These are phyloP conservation scores for Aspergillus versicolor DNA, from an alignment of 2,329 filamentous ascomycete genomes.

Conservation along the genomic window DNA sequence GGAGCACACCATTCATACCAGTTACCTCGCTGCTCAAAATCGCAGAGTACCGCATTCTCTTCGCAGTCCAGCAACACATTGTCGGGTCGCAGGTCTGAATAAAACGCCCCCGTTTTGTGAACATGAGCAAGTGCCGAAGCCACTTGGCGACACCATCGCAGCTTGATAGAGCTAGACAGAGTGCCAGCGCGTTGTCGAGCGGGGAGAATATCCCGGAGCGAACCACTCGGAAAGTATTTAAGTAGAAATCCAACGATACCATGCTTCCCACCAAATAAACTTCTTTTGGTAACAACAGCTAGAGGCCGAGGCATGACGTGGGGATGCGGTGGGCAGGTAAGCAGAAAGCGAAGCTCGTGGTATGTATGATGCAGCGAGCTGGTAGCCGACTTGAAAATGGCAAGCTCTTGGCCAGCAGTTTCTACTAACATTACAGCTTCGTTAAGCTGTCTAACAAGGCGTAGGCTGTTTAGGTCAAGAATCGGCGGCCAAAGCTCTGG, in stretches of 20 bases:
- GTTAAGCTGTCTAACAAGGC: constrained; percentile 5
- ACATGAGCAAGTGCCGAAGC: constrained; percentile 6
- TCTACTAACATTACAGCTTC: constrained; percentile 5
- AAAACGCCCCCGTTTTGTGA: not conserved
- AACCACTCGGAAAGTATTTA: not conserved
- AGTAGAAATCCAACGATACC: constrained; percentile 7
- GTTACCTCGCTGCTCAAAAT: constrained; percentile 11
- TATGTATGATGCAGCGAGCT: constrained; percentile 5
- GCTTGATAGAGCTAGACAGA: constrained; percentile 4
- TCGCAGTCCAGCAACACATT: constrained; percentile 8
- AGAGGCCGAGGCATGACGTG: constrained; percentile 7
- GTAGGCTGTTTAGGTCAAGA: not conserved
- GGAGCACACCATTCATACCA: constrained; percentile 12
- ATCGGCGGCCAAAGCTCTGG: constrained; percentile 2
- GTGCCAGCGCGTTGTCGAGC: constrained; percentile 1
- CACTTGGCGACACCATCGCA: constrained; percentile 8
- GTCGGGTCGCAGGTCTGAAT: constrained; percentile 8
- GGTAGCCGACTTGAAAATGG: constrained; percentile 6
- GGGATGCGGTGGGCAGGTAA: constrained; percentile 2
- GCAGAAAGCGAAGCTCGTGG: constrained; percentile 9
- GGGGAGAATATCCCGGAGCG: constrained; percentile 7
- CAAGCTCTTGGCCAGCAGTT: not conserved
- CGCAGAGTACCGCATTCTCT: constrained; percentile 4
- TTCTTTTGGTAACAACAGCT: constrained; percentile 6
- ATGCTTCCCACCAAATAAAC: constrained; percentile 1